A percentile compares a stretch with the other conserved stretches of the same genome.
Conservation (phyloP, 2,329 filamentous ascomycete species). For the Amauroascus niger region DNA sequence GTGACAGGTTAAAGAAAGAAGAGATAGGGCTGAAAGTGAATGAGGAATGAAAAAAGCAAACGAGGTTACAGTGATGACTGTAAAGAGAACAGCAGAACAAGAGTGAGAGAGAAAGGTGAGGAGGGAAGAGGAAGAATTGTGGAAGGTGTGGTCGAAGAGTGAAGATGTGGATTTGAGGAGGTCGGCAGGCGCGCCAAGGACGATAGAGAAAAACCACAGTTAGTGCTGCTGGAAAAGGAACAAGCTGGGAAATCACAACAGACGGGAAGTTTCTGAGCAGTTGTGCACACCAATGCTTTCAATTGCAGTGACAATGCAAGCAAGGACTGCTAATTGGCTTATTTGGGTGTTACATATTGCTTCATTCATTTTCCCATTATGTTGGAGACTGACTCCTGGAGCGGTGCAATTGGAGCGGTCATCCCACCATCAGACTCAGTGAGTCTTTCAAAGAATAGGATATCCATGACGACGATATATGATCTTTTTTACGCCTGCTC, state of each 20-base stretch:
- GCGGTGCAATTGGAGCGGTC: no score
- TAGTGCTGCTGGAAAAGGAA: background rate
- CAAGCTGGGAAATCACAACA: background rate
- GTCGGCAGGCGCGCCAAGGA: slow-evolving; percentile 6
- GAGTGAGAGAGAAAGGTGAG: slow-evolving; percentile 2
- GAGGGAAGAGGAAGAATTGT: slow-evolving; percentile 2
- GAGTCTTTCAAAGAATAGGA: background rate
- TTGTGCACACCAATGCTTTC: background rate
- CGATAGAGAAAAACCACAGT: slow-evolving; percentile 2
- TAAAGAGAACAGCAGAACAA: background rate
- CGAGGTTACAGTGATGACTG: slow-evolving; percentile 3
- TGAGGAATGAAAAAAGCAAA: slow-evolving; percentile 7
- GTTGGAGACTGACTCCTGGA: background rate
- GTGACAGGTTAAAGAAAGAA: background rate
- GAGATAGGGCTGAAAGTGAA: slow-evolving; percentile 11
- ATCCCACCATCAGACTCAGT: background rate
- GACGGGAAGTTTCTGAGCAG: background rate
- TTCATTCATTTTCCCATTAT: background rate
- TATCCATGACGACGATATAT: background rate
- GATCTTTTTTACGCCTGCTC: no score
- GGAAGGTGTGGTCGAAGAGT: slow-evolving; percentile 6
- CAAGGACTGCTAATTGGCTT: background rate
- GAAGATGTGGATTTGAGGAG: slow-evolving; percentile 6
- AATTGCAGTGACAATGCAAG: background rate
- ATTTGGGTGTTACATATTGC: background rate